A percentile compares a stretch with the other conserved stretches of the same genome.
Conservation (phyloP, 805 yeast genomes). For the Zygosaccharomyces pseudorouxii region DNA sequence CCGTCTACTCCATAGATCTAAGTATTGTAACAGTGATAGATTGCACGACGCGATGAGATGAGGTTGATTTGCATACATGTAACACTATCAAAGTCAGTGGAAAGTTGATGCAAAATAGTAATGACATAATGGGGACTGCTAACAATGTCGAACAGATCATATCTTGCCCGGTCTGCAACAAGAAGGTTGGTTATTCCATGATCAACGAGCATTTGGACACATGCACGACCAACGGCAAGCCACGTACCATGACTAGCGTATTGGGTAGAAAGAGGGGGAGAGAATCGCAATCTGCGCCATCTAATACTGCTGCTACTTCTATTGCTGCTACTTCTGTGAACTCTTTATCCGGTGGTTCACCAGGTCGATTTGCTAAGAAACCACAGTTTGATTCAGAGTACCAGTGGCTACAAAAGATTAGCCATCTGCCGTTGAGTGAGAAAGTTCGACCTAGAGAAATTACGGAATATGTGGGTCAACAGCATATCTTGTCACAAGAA, state of each 20-base stretch:
- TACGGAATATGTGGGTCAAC: slow-evolving; percentile 78
- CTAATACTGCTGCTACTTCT: not conserved
- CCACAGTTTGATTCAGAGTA: slow-evolving; percentile 20
- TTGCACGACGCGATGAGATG: not conserved
- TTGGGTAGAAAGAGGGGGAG: slow-evolving; percentile 10
- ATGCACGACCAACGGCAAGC: slow-evolving; percentile 19
- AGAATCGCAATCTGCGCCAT: not conserved
- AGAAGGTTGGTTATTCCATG: slow-evolving; percentile 21
- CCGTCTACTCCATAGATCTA: not conserved
- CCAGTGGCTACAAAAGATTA: slow-evolving; percentile 26
- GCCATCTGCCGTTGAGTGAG: slow-evolving; percentile 59
- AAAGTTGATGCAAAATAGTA: not conserved
- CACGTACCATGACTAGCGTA: slow-evolving; percentile 20
- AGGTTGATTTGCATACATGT: not conserved
- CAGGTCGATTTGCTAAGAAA: not conserved
- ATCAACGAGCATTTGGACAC: slow-evolving; percentile 33
- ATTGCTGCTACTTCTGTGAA: not conserved
- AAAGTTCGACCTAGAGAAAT: slow-evolving; percentile 71
- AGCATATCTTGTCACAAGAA: slow-evolving; percentile 58
- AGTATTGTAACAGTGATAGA: not conserved
- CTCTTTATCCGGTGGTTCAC: not conserved
- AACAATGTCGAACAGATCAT: slow-evolving; percentile 22
- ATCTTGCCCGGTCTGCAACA: slow-evolving; percentile 32
- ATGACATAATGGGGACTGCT: slow-evolving; percentile 7
- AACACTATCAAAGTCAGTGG: not conserved